phyloP scores from a whole-genome alignment of 2,329 filamentous ascomycete genomes.

The Fusarium sp. region DNA sequence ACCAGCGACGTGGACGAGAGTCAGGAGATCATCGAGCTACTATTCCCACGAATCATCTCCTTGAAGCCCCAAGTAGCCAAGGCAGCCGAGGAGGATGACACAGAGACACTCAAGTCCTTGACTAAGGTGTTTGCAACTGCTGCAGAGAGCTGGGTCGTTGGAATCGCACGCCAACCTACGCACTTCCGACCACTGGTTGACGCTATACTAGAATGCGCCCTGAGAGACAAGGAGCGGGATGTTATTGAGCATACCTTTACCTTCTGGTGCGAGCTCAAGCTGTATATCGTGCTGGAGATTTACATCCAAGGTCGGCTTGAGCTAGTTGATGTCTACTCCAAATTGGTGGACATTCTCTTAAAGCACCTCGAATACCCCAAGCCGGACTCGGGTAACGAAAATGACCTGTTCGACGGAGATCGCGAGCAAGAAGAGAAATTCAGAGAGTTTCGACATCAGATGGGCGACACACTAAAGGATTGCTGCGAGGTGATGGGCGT shows the following conservation, averaged over 20 bases:
- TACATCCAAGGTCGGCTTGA: constrained; percentile 84
- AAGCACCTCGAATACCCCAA: constrained; percentile 88
- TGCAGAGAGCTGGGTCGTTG: constrained; percentile 91
- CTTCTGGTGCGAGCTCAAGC: constrained; percentile 99
- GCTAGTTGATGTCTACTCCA: constrained; percentile 83
- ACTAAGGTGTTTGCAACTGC: constrained; percentile 93
- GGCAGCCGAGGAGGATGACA: constrained; percentile 81
- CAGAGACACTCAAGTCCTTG: constrained; percentile 85
- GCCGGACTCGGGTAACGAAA: constrained; percentile 76
- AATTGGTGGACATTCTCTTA: constrained; percentile 92
- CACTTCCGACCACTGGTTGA: constrained; percentile 89
- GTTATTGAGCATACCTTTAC: constrained; percentile 93
- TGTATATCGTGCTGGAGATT: constrained; percentile 89
- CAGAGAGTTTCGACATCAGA: constrained; percentile 92
- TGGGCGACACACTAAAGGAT: constrained; percentile 98
- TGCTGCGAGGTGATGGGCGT: constrained; percentile 96
- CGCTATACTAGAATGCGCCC: constrained; percentile 89
- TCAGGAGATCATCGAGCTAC: constrained; percentile 78
- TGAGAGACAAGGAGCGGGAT: constrained; percentile 86
- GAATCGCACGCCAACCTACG: constrained; percentile 83
- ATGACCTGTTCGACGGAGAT: constrained; percentile 93
- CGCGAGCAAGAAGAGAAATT: constrained; percentile 97
- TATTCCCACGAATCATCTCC: constrained; percentile 83
- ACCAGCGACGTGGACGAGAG: constrained; percentile 94
- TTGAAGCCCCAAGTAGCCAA: constrained; percentile 80